A percentile compares a stretch with the other conserved stretches of the same genome.
phyloP scores from a whole-genome alignment of 495 filamentous ascomycete species.

The Venustampulla echinocandica region DNA sequence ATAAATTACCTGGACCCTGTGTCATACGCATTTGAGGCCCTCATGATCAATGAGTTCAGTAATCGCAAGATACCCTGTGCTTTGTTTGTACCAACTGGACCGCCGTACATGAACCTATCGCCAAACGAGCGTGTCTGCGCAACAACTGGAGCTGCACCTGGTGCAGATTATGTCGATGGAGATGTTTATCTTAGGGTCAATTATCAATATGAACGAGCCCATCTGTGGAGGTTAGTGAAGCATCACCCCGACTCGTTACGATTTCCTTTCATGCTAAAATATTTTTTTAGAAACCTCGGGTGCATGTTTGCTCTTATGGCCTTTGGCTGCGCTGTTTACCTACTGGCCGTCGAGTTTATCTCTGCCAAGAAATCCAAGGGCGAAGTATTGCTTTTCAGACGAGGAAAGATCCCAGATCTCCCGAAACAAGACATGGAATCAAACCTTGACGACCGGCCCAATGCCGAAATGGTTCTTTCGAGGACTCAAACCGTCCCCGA shows the following conservation, averaged over 20 bases:
- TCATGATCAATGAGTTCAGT: slow-evolving; percentile 89
- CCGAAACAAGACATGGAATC: slow-evolving; percentile 8
- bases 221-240: slow-evolving; percentile 56
- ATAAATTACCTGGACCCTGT: slow-evolving; percentile 81
- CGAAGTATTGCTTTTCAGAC: slow-evolving; percentile 79
- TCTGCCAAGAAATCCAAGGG: slow-evolving; percentile 82
- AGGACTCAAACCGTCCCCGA: slow-evolving; percentile 29
- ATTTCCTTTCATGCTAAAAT: neutral
- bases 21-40: slow-evolving; percentile 74
- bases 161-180: slow-evolving; percentile 45
- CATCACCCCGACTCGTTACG: too few species aligned
- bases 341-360: slow-evolving; percentile 64
- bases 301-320: slow-evolving; percentile 67
- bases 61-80: slow-evolving; percentile 55
- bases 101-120: slow-evolving; percentile 10
- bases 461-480: slow-evolving; percentile 9
- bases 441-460: slow-evolving; percentile 12
- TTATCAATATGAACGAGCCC: slow-evolving; percentile 48
- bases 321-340: slow-evolving; percentile 54
- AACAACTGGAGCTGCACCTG: slow-evolving; percentile 19
- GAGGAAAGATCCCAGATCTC: slow-evolving; percentile 51
- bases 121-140: slow-evolving; percentile 13
- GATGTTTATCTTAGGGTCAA: slow-evolving; percentile 54
- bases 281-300: slow-evolving; percentile 51
- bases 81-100: slow-evolving; percentile 43